Evolutionary conservation across 106 monocot genomes (phyloP).

Genomic region (Dendrobium chrysotoxum): DNA sequence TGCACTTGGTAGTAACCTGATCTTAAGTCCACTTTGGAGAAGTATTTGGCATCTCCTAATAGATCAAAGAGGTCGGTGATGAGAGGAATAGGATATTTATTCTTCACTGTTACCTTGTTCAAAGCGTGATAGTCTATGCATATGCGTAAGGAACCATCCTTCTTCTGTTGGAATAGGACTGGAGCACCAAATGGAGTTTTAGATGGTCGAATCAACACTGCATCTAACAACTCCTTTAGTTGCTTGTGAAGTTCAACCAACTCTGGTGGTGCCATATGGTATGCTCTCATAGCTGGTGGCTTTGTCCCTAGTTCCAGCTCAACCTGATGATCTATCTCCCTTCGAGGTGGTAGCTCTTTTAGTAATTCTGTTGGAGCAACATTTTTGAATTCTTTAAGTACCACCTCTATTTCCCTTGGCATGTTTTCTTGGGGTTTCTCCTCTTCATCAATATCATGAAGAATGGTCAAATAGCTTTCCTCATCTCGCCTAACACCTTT

Average conservation of each 20-base stretch:
- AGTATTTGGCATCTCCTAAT: neutral
- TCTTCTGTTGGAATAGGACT: slow-evolving; percentile 1
- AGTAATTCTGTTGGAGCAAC: neutral
- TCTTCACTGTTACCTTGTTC: neutral
- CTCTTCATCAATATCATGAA: no score
- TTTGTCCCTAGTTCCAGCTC: no score
- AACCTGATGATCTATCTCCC: neutral
- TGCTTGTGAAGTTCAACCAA: neutral
- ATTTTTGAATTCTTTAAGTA: slow-evolving; percentile 5
- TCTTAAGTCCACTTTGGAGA: neutral
- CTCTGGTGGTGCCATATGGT: neutral
- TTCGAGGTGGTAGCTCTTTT: neutral
- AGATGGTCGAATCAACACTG: neutral
- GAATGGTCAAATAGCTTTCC: no score
- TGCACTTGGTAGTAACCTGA: neutral
- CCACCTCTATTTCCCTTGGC: no score
- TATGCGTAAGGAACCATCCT: neutral
- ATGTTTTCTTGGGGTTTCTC: no score
- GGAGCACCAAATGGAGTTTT: neutral
- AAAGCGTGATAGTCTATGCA: neutral
- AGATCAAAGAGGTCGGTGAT: neutral
- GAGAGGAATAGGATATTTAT: neutral
- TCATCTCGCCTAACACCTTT: no score
- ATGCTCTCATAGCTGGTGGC: neutral
- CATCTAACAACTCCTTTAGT: neutral